These are phyloP conservation scores for Metschnikowia vanudenii DNA, from an alignment of 805 yeast genomes.

Conservation along the genomic window DNA sequence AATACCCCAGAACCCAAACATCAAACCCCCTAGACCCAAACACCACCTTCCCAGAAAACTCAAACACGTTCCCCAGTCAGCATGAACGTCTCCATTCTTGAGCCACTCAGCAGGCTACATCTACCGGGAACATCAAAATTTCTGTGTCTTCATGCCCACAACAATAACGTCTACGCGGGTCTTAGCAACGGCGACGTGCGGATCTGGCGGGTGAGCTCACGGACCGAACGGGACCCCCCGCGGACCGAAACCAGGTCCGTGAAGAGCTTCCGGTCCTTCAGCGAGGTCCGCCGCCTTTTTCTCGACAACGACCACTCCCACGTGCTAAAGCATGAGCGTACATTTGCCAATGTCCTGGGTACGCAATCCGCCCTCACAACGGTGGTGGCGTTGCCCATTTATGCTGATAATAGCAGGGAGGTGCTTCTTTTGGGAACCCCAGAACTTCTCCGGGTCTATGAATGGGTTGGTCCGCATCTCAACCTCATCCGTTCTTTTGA, in stretches of 20 bases:
- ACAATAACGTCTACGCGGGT: conserved; percentile 30
- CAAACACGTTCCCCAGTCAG: too few species aligned
- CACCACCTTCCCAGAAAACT: too few species aligned
- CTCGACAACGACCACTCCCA: conserved; percentile 22
- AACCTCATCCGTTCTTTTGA: conserved; percentile 31
- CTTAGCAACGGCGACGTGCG: conserved; percentile 36
- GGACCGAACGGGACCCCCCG: conserved; percentile 11
- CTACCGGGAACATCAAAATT: conserved; percentile 24
- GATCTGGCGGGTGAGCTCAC: conserved; percentile 22
- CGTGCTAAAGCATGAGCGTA: conserved; percentile 20
- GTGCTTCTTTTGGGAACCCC: conserved; percentile 26
- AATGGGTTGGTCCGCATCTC: conserved; percentile 33
- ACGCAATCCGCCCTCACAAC: conserved; percentile 21
- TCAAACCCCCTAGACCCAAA: not conserved
- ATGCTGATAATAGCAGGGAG: conserved; percentile 22
- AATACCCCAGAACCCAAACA: too few species aligned
- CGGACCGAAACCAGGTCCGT: conserved; percentile 13
- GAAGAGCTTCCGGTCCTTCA: conserved; percentile 25
- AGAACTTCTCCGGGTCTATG: conserved; percentile 27
- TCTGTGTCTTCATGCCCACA: conserved; percentile 24
- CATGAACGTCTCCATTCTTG: conserved; percentile 41
- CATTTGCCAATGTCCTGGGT: conserved; percentile 22
- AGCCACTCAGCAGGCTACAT: conserved; percentile 36
- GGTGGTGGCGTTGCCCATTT: conserved; percentile 17
- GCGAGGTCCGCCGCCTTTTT: conserved; percentile 24